Evolutionary conservation across 768 basidiomycete species (phyloP), one percentile per base, ranked within the genome.

Genomic region (Boletus tomentosulus): DNA sequence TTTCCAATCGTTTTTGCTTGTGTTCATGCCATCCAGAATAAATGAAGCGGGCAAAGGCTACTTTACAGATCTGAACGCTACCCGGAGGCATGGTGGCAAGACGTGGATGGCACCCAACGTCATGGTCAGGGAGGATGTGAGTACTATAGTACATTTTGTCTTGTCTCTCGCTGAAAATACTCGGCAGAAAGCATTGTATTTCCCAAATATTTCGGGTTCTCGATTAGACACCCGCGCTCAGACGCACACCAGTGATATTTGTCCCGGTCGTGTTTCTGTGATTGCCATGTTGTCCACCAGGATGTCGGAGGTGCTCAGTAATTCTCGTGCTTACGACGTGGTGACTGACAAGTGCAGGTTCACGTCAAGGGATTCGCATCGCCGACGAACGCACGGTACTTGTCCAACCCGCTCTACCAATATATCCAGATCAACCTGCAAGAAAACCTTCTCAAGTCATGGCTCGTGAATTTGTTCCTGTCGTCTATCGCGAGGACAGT

Each of bases 21-120:
- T 11, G 11, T 55, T 62, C 30, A 57, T 38, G 30, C 25, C 9
- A 49, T 24, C 2, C 59, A 87, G 85, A 38, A 73, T 86, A 54
- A 77, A 82, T 55, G 79, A 85, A 65, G 82, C 78, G 0, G 79
- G 83, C 12, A 88, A 86, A 64, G 92, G 93, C 0, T 96, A 98
- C 71, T 98, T 92, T 63, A 79, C 88, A 49, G 96, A 98, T 66
- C 76, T 86, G 38, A 89, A 90, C 62, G 84, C 86, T 66, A 87
- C 90, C 2, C 76, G 87, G 48, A 78, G 78, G 41, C 82, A 92
- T 61, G 94, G 92, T 15, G 96, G 96, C 15, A 98, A 98, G 74
- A 87, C 89, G 9, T 98, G 92, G 93, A 82, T 93, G 48, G 94
- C 93, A 11, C 95, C 94, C 1, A 84, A 80, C 22, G 87, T 89